Percentiles rank a stretch among this genome's conserved stretches.
phyloP scores from a whole-genome alignment of 1,139 yeast species.

The Taphrina populina region DNA sequence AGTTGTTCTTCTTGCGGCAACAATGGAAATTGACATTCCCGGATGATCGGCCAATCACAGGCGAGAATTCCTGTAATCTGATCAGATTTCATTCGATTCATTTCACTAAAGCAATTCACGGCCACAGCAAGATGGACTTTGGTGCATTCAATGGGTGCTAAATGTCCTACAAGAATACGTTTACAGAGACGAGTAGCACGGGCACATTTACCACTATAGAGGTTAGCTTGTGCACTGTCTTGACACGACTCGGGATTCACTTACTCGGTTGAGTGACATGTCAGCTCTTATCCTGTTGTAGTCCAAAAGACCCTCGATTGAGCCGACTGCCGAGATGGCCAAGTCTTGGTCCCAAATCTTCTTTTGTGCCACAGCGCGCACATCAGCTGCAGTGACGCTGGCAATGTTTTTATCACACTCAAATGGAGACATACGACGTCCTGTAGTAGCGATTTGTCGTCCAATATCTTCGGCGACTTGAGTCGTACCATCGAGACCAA shows the following conservation, averaged over 20 bases:
- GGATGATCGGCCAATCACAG: too few relatives aligned
- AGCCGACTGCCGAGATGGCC: constrained; percentile 88
- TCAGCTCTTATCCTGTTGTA: constrained; percentile 50
- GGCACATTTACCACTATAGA: constrained; percentile 8
- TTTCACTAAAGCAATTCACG: too few relatives aligned
- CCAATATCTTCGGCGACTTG: constrained; percentile 98
- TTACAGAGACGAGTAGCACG: too few relatives aligned
- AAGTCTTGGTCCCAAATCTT: constrained; percentile 74
- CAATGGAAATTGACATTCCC: too few relatives aligned
- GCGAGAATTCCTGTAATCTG: too few relatives aligned
- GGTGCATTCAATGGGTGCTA: too few relatives aligned
- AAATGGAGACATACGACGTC: constrained; percentile 84
- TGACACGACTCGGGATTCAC: not conserved
- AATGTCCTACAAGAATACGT: not conserved
- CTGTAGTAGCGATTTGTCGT: constrained; percentile 92
- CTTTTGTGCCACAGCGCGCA: constrained; percentile 84
- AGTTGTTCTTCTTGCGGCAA: too few relatives aligned
- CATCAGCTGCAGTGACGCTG: constrained; percentile 72
- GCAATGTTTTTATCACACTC: constrained; percentile 86
- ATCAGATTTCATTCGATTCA: too few relatives aligned
- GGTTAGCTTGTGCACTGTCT: not conserved
- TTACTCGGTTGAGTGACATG: constrained; percentile 34
- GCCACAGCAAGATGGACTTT: too few relatives aligned
- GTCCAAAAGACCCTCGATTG: constrained; percentile 62
- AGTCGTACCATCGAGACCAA: constrained; percentile 90